Percentiles rank a stretch among this genome's conserved stretches.
Conservation (phyloP, 192 early-diverging fungal genomes). For the Coemansia sp. region DNA sequence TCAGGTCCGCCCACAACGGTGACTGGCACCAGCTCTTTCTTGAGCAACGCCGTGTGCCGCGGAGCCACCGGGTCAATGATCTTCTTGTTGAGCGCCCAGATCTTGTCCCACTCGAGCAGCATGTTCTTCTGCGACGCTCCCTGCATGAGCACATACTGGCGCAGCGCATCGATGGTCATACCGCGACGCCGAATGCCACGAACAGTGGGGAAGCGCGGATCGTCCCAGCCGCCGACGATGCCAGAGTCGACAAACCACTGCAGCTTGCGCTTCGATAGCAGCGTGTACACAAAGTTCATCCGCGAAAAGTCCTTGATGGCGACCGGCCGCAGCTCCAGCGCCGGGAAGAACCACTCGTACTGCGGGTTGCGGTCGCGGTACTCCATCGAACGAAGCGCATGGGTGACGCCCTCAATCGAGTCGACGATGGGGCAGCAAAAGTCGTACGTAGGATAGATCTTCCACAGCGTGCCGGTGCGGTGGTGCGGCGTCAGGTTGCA, state of each 20-base stretch:
- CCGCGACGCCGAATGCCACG: conserved; percentile 91
- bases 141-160: conserved; percentile 96
- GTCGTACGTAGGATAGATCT: conserved; percentile 98
- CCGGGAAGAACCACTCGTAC: conserved; percentile 93
- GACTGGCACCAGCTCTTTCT: conserved; percentile 65
- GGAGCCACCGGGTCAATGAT: conserved; percentile 95
- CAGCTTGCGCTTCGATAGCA: conserved; percentile 97
- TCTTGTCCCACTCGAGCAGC: conserved; percentile 97
- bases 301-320: conserved; percentile 94
- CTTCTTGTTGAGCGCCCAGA: conserved; percentile 97
- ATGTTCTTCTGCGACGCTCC: conserved; percentile 95
- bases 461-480: conserved; percentile 88
- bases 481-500: conserved; percentile 89
- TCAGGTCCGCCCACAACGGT: conserved; percentile 60
- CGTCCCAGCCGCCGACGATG: conserved; percentile 83
- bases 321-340: conserved; percentile 82
- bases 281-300: conserved; percentile 96
- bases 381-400: conserved; percentile 96
- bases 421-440: conserved; percentile 98
- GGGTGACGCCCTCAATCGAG: conserved; percentile 94
- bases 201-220: conserved; percentile 88
- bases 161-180: conserved; percentile 96
- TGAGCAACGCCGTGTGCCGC: conserved; percentile 79
- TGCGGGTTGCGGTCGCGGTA: conserved; percentile 97
- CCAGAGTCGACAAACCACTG: conserved; percentile 92